These are phyloP conservation scores for Gossypium lobatum DNA, from an alignment of 441 rosid genomes.

Conservation along the genomic window DNA sequence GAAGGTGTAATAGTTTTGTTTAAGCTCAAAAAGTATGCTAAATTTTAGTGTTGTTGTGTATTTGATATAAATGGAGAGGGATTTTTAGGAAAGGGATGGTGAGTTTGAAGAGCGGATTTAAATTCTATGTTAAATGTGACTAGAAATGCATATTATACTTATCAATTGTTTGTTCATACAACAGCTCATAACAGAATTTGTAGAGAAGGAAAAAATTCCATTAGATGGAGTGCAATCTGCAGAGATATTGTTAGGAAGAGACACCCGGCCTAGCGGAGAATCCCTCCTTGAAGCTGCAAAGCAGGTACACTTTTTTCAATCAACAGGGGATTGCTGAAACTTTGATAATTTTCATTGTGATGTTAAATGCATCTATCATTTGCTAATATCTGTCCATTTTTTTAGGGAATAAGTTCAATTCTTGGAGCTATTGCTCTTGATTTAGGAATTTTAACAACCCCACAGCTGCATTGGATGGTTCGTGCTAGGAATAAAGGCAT, in stretches of 20 bases:
- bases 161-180: background rate
- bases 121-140: no score
- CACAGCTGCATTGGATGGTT: constrained; percentile 92
- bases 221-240: constrained; percentile 42
- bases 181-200: constrained; percentile 57
- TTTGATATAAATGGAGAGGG: no score
- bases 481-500: constrained; percentile 70
- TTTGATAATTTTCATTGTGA: background rate
- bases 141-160: background rate
- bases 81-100: no score
- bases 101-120: no score
- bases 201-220: constrained; percentile 50
- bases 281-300: constrained; percentile 76
- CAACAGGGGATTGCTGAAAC: background rate
- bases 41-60: no score
- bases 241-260: constrained; percentile 75
- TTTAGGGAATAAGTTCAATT: constrained; percentile 60
- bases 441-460: constrained; percentile 80
- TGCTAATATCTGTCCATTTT: background rate
- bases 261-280: constrained; percentile 91
- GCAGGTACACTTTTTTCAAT: constrained; percentile 29
- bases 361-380: background rate
- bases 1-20: background rate
- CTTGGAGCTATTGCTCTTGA: constrained; percentile 52
- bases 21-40: background rate